Base-by-base conservation (phyloP, 352 stramenopile species). In the Phytopythium helicoides region DNA sequence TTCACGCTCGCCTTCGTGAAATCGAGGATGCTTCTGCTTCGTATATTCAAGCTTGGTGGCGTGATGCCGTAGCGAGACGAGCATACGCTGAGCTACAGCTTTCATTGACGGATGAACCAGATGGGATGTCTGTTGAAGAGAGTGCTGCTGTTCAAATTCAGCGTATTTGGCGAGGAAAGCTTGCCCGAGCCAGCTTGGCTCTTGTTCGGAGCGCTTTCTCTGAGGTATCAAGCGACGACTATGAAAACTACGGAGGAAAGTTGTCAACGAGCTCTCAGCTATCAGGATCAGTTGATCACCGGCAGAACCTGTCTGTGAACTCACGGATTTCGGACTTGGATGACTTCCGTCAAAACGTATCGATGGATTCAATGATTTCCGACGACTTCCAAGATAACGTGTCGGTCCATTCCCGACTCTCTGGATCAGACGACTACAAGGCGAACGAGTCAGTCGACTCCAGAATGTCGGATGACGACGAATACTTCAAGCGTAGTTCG, bases 21-120 rank as follows among this genome's bases (percentile, higher is more conserved):
- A 65, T 74, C 19, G 54, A 68, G 25, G 60, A 68, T 35, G 14
- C 55, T 10, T 79, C 70, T 39, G 71, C 68, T 0, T 16, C 49
- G 1, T 34, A 21, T 18, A 68, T 81, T 37, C 71, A 81, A 41
- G 50, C 58, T 11, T 35, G n/a, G 16, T 81, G 71, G 71, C 68
- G 71, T 22, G 42, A 65, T 23, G 25, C 41, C 14, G 8, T 31
- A 11, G 18, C 41, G 22, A 7, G n/a, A 44, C 7, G 10, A 47
- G 18, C 42, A 46, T n/a, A 28, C 53, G 36, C 54, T 3, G 31
- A 33, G 1, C 2, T 28, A 19, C n/a, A 12, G 28, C 19, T 28
- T 4, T 18, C 19, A 18, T 46, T 22, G 18, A 26, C 6, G 39
- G 28, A 18, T 18, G 18, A 12, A 1, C 18, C 39, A n/a, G 19